Evolutionary conservation across 495 filamentous ascomycete species (phyloP).

Genomic region (Penicillium cataractarum): DNA sequence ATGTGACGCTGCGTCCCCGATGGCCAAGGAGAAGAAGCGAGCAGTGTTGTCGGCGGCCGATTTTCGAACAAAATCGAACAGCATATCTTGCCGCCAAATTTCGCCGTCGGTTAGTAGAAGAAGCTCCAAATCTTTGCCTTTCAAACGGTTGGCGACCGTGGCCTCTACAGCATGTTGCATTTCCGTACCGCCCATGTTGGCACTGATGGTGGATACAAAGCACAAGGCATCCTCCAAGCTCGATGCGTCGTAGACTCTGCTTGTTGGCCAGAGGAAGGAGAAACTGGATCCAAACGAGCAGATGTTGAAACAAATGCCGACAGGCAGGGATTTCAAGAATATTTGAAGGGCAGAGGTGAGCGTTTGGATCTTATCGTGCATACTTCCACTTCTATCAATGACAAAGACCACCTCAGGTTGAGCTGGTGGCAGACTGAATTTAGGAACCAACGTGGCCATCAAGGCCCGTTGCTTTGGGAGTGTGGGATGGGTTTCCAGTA

Average conservation of each 20-base stretch:
- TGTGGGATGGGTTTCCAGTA: constrained; percentile 65
- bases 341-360: constrained; percentile 61
- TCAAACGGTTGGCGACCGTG: constrained; percentile 52
- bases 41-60: constrained; percentile 47
- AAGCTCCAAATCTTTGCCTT: constrained; percentile 61
- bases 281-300: constrained; percentile 64
- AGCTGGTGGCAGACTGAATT: constrained; percentile 57
- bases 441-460: constrained; percentile 69
- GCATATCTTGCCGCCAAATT: constrained; percentile 57
- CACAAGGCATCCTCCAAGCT: constrained; percentile 54
- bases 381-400: constrained; percentile 69
- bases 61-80: constrained; percentile 57
- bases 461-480: constrained; percentile 63
- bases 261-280: constrained; percentile 62
- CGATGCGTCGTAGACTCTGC: constrained; percentile 54
- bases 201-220: constrained; percentile 51
- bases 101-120: constrained; percentile 75
- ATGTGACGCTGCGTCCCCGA: constrained; percentile 64
- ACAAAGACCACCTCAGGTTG: constrained; percentile 71
- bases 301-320: constrained; percentile 74
- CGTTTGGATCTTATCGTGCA: constrained; percentile 60
- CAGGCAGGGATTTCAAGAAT: constrained; percentile 71
- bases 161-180: constrained; percentile 58
- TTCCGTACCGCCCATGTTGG: constrained; percentile 70
- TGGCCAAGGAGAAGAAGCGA: constrained; percentile 68